These are phyloP conservation scores for Eucalyptus polyanthemos DNA, from an alignment of 345 rosid genomes.

Conservation along the genomic window DNA sequence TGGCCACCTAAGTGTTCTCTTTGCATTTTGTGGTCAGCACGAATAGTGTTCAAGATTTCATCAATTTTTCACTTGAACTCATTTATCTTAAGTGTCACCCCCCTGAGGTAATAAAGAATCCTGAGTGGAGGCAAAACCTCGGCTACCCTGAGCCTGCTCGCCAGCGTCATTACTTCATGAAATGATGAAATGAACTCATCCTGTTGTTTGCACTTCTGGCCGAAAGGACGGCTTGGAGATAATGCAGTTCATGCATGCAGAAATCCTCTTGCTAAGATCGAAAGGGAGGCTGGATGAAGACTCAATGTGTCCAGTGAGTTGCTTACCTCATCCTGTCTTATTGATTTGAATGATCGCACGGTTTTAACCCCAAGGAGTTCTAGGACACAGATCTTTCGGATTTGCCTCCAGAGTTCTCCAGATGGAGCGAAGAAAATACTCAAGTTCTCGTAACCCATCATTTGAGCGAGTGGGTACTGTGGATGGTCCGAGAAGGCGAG, in stretches of 20 bases:
- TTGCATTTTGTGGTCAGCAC: no score
- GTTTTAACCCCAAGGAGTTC: neutral
- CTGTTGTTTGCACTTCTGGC: no score
- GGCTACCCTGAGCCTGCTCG: no score
- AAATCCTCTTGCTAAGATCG: neutral
- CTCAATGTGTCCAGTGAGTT: neutral
- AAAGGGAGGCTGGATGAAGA: neutral
- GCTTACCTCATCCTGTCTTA: neutral
- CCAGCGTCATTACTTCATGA: no score
- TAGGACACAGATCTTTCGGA: neutral
- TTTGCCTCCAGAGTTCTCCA: neutral
- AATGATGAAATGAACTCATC: neutral
- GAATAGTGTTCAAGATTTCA: no score
- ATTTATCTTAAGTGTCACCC: no score
- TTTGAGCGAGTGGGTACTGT: neutral
- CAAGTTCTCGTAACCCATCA: neutral
- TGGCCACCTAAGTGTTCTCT: no score
- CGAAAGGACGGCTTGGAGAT: no score
- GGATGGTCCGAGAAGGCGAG: neutral
- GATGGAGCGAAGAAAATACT: neutral
- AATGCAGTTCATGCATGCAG: no score
- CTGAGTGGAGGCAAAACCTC: no score
- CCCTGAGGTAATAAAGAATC: no score
- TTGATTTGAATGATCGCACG: neutral
- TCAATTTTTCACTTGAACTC: no score